Percentiles rank a stretch among this genome's conserved stretches.
Conservation (phyloP, 108 stramenopile genomes). For the Cyclotella cryptica region DNA sequence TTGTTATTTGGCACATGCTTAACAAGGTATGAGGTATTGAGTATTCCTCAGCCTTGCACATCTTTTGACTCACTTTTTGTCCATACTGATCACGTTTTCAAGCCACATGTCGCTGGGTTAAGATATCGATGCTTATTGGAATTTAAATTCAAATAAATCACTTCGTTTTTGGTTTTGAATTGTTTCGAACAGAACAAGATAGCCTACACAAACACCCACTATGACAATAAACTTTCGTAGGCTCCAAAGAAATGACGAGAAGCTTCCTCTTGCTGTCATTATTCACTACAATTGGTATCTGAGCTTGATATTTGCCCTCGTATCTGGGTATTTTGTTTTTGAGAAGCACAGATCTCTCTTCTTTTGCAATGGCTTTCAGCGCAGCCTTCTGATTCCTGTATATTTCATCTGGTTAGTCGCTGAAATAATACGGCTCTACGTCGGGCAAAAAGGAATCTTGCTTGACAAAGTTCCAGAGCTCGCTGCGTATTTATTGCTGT, state of each 20-base stretch:
- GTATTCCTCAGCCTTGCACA: no score
- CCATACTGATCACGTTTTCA: no score
- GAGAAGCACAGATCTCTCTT: constrained; percentile 21
- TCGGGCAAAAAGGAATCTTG: constrained; percentile 43
- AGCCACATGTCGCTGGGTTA: no score
- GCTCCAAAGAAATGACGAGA: constrained; percentile 33
- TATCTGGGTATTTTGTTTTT: constrained; percentile 14
- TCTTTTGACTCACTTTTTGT: no score
- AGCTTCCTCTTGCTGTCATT: constrained; percentile 44
- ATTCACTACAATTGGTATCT: constrained; percentile 48
- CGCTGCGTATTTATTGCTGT: constrained; percentile 35
- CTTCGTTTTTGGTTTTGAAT: no score
- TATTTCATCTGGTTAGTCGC: constrained; percentile 43
- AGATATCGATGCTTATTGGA: no score
- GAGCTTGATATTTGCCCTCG: constrained; percentile 28
- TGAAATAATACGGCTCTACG: constrained; percentile 42
- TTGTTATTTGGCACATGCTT: no score
- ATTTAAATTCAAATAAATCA: no score
- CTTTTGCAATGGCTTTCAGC: constrained; percentile 33
- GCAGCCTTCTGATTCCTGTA: constrained; percentile 28
- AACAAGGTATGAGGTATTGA: no score
- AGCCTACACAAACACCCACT: not conserved
- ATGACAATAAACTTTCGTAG: constrained; percentile 13
- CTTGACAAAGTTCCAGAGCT: constrained; percentile 41
- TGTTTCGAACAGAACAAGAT: no score